Conservation (phyloP, 148 eudicot genomes). For the Fagopyrum esculentum region DNA sequence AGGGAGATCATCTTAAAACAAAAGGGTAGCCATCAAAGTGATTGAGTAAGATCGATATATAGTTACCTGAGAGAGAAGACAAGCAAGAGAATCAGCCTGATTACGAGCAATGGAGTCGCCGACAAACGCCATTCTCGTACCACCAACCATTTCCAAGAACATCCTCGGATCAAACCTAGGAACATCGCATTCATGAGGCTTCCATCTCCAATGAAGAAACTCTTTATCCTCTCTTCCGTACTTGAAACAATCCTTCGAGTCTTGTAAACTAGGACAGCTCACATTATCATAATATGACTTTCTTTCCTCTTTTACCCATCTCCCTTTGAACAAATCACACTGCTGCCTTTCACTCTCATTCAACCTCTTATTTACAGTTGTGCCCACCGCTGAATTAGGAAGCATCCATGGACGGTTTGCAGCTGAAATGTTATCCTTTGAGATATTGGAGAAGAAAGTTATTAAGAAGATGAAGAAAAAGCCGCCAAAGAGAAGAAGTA, state of each 20-base stretch:
- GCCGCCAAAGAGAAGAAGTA: background rate
- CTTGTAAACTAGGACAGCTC: constrained; percentile 11
- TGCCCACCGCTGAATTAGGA: background rate
- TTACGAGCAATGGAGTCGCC: constrained; percentile 38
- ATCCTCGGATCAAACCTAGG: background rate
- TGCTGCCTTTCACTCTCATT: background rate
- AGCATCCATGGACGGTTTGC: background rate
- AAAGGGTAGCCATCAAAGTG: background rate
- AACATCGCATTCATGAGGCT: constrained; percentile 8
- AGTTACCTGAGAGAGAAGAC: constrained; percentile 32
- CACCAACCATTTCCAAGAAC: constrained; percentile 12
- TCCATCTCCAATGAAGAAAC: constrained; percentile 15
- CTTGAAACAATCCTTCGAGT: constrained; percentile 11
- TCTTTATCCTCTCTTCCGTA: constrained; percentile 11
- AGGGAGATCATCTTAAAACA: too few relatives aligned
- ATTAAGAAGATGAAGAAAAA: background rate
- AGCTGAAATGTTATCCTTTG: background rate
- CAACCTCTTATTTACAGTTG: background rate
- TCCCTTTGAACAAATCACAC: constrained; percentile 13
- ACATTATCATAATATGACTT: constrained; percentile 10
- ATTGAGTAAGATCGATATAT: background rate
- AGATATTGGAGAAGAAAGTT: background rate
- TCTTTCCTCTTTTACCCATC: constrained; percentile 6
- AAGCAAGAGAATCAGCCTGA: constrained; percentile 41
- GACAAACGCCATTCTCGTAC: constrained; percentile 10